Evolutionary conservation across 352 stramenopile species (phyloP), one percentile per base, ranked within the genome.

Genomic region (Peronospora belbahrii): DNA sequence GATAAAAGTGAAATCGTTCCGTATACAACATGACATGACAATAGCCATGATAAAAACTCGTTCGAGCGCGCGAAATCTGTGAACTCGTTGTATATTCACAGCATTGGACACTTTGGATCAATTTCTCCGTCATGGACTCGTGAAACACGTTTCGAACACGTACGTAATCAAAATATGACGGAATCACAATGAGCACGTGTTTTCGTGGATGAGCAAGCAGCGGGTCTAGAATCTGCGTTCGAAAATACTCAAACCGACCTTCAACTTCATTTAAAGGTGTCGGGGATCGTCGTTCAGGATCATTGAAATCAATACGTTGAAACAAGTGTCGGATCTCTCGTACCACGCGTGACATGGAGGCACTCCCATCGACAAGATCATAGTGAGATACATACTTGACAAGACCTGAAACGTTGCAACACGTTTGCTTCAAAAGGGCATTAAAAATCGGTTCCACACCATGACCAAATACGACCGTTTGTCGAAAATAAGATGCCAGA

Each of bases 91-190:
- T 88, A 52, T 91, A 91, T 49, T 91, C 79, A 33, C 76, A 91
- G 48, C 72, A 83, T 37, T 85, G 71, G 2, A 83, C 67, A 38
- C 67, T 70, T 6, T 56, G 62, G 31, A 91, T 83, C 36, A 91
- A 49, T 53, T 86, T 85, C 48, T 81, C 64, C 58, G 85, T 80
- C 70, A 78, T 77, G 6, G 48, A 60, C 9, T 87, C 75, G 25
- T 82, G 64, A 52, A 91, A 91, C 17, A 91, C 34, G 52, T 91
- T 91, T 37, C 79, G 79, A n/a, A 91, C 65, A 18, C 79, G 79
- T n/a, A 91, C 79, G 51, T 87, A 91, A 59, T 91, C 79, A 37
- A 88, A 84, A 45, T 91, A 91, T 2, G 79, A 91, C 22, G 79
- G 79, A 36, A 91, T 70, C 46, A 91, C 83, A 28, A 91, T 75